Evolutionary conservation across 305 asterid species (phyloP).

Genomic region (Withania somnifera): DNA sequence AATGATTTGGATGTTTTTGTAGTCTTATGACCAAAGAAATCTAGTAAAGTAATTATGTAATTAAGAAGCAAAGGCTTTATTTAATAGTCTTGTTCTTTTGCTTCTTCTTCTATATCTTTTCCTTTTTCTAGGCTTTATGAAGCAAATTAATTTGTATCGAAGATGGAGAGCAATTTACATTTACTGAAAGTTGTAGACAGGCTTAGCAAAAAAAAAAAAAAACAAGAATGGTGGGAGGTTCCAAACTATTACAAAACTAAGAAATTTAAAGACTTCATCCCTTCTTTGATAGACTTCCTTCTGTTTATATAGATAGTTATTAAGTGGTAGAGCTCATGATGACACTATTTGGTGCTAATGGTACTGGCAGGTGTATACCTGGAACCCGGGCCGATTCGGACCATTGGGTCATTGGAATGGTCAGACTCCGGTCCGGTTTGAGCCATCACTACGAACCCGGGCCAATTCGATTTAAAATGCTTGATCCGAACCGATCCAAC

Average conservation of each 20-base stretch:
- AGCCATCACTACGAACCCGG: too few relatives aligned
- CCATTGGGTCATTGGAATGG: too few relatives aligned
- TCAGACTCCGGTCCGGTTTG: too few relatives aligned
- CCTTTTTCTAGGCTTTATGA: too few relatives aligned
- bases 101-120: not conserved
- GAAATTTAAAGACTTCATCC: not conserved
- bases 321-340: not conserved
- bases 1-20: not conserved
- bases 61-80: not conserved
- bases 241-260: not conserved
- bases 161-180: not conserved
- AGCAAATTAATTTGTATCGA: not conserved
- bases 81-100: not conserved
- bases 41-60: not conserved
- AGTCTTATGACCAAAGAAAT: not conserved
- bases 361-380: too few relatives aligned
- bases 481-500: too few relatives aligned
- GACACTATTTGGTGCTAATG: too few relatives aligned
- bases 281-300: not conserved
- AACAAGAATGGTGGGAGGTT: not conserved
- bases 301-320: not conserved
- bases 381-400: too few relatives aligned
- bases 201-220: not conserved
- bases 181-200: not conserved
- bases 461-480: too few relatives aligned